Percentiles rank a stretch among this genome's conserved stretches.
These are phyloP conservation scores for Fusarium illudens DNA, from an alignment of 2,329 filamentous ascomycete species.

Conservation along the genomic window DNA sequence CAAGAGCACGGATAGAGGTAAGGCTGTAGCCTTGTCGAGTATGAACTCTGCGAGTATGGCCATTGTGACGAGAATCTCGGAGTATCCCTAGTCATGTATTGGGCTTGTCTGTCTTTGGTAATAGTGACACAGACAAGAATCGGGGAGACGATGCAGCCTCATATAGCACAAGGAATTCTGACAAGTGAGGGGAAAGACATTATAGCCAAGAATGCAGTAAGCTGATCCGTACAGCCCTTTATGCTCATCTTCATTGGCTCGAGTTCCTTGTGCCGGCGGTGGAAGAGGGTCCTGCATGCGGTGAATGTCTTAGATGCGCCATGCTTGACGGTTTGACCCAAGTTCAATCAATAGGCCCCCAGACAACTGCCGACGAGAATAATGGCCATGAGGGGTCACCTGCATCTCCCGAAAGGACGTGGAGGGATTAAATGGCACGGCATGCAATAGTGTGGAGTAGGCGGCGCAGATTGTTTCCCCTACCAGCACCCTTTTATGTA, in stretches of 20 bases:
- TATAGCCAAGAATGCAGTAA: background rate
- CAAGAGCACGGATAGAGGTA: background rate
- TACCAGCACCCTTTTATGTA: background rate
- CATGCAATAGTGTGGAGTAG: background rate
- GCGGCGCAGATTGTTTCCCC: background rate
- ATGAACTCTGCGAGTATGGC: background rate
- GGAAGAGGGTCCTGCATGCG: background rate
- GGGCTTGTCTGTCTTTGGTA: background rate
- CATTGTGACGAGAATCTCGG: background rate
- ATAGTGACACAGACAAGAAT: background rate
- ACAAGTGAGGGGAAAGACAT: background rate
- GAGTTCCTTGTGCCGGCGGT: background rate
- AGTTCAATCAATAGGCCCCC: background rate
- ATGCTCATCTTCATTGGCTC: background rate
- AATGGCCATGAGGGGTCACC: background rate
- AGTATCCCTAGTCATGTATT: background rate
- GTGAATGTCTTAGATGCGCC: background rate
- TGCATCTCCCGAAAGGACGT: background rate
- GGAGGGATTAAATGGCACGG: background rate
- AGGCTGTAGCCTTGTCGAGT: background rate
- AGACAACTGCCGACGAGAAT: background rate
- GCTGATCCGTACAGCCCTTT: background rate
- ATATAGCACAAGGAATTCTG: background rate
- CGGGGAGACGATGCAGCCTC: background rate
- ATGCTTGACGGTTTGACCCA: background rate